Base-by-base conservation (phyloP, 495 filamentous ascomycete genomes). In the Neurospora terricola region DNA sequence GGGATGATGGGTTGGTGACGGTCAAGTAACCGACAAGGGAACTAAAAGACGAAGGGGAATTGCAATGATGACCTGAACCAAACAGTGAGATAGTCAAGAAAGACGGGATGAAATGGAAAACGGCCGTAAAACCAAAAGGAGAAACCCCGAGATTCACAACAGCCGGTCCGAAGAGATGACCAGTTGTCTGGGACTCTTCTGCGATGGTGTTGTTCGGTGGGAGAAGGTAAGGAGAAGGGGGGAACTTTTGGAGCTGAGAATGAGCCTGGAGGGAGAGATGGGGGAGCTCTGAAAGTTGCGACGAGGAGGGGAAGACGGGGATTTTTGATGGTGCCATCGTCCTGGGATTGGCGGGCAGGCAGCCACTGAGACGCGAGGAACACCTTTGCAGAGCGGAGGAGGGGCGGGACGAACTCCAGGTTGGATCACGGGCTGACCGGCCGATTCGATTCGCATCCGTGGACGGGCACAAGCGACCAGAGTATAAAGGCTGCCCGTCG, bases 301-400 rank as follows among this genome's bases (percentile, higher is more conserved):
- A 77, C 75, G 69, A 77, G 71, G 78, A 77, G 76, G 79, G 78
- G 77, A 69, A 77, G 54, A 66, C 27, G 54, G 54, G 72, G 75
- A 77, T 77, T 80, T 80, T 76, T 77, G 74, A 77, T 80, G 71
- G 76, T 73, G 76, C 79, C 77, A 79, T 75, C 43, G 72, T 73
- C 62, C 71, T 78, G 78, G 77, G 71, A 78, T 80, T 76, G 77
- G 73, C 36, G 72, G 71, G 72, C 45, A 43, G 54, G 21, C 36
- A 40, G 37, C 71, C 37, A 43, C 72, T 34, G 27, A 36, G 71
- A 34, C 45, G 43, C 37, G 27, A 71, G 72, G 72, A 72, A 30
- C 21, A 48, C 30, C 36, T 42, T 69, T 39, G 72, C 68, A 38
- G n/a, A n/a, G n/a, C n/a, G 30, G 38, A 45, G 38, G 62, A 23